These are phyloP conservation scores for Candolleomyces efflorescens DNA, from an alignment of 768 basidiomycete genomes.

Conservation along the genomic window DNA sequence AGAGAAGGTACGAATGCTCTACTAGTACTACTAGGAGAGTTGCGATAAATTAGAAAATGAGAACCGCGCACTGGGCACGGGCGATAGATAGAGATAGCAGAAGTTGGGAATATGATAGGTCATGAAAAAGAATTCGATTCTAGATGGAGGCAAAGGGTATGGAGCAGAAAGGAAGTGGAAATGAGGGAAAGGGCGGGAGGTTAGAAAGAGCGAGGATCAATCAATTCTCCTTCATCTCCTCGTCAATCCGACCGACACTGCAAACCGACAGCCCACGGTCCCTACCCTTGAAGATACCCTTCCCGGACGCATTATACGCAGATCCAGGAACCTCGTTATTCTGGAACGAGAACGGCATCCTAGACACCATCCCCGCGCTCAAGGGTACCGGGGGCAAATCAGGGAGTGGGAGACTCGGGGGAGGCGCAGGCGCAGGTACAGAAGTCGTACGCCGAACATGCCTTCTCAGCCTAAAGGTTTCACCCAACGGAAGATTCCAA, in stretches of 20 bases:
- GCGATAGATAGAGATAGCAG: background rate
- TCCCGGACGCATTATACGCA: background rate
- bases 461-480: slow-evolving; percentile 29
- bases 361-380: background rate
- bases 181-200: background rate
- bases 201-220: background rate
- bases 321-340: slow-evolving; percentile 4
- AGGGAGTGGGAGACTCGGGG: slow-evolving; percentile 38
- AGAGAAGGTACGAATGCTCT: background rate
- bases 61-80: background rate
- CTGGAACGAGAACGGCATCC: slow-evolving; percentile 6
- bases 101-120: background rate
- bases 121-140: background rate
- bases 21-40: background rate
- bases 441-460: slow-evolving; percentile 30
- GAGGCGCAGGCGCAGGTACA: slow-evolving; percentile 30
- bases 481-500: slow-evolving; percentile 3
- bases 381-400: slow-evolving; percentile 20
- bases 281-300: slow-evolving; percentile 5
- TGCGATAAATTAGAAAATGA: background rate
- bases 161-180: background rate
- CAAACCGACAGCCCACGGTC: slow-evolving; percentile 30
- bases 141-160: background rate
- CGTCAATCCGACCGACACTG: slow-evolving; percentile 29
- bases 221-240: slow-evolving; percentile 39